Conservation (phyloP, 2,329 filamentous ascomycete species). For the Xylariales sp. region DNA sequence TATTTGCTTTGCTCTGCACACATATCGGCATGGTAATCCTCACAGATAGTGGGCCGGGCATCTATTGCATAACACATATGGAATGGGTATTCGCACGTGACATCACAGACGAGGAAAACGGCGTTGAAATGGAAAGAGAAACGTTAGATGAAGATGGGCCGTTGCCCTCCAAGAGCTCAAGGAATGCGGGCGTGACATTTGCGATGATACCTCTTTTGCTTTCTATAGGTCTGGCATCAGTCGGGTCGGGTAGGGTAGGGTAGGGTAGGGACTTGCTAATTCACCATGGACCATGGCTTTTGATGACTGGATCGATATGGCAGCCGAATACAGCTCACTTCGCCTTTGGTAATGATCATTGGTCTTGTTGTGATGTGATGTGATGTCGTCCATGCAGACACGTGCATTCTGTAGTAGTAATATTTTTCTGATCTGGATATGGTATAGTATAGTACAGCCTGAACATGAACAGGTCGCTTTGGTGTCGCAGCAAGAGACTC, state of each 20-base stretch:
- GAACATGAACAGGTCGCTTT: too few species aligned
- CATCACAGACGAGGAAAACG: conserved; percentile 1
- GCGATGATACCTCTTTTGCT: conserved; percentile 9
- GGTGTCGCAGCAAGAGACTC: too few species aligned
- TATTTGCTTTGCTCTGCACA: conserved; percentile 2
- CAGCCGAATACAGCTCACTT: neutral
- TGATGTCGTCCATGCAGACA: too few species aligned
- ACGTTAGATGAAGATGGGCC: neutral
- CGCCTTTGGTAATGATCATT: neutral
- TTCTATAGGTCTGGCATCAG: neutral
- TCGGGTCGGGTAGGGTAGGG: too few species aligned
- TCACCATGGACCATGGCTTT: too few species aligned
- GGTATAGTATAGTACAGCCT: too few species aligned
- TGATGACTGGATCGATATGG: neutral
- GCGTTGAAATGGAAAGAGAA: conserved; percentile 1
- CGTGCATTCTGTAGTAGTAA: too few species aligned
- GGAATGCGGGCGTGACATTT: conserved; percentile 1
- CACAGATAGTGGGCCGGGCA: neutral
- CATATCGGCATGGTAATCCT: neutral
- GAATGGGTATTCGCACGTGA: neutral
- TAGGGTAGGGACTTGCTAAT: too few species aligned
- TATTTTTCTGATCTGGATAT: too few species aligned
- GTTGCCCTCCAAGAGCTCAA: too few species aligned
- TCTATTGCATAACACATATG: neutral
- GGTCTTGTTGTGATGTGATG: too few species aligned